Percentiles rank a stretch among this genome's conserved stretches.
These are phyloP conservation scores for Eucalyptus caleyi DNA, from an alignment of 345 rosid species.

Conservation along the genomic window DNA sequence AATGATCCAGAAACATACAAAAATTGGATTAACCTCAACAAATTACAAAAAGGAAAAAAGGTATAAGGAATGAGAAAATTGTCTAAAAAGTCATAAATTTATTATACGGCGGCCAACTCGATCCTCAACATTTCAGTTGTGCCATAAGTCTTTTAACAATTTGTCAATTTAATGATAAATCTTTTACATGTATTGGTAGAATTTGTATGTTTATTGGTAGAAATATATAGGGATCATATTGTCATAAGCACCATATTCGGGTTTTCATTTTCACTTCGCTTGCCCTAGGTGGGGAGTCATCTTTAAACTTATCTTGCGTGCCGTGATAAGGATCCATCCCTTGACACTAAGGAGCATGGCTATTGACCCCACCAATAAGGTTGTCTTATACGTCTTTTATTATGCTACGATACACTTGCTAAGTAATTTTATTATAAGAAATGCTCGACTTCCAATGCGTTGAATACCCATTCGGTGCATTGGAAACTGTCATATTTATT, in stretches of 20 bases:
- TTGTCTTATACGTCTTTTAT: background rate
- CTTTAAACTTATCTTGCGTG: background rate
- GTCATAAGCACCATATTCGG: background rate
- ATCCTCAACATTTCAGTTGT: background rate
- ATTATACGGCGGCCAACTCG: background rate
- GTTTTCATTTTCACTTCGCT: background rate
- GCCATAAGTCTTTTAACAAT: background rate
- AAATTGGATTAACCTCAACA: background rate
- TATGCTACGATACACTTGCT: background rate
- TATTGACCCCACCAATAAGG: background rate
- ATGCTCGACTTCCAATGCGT: background rate
- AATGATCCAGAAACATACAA: background rate
- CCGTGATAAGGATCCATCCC: accelerated
- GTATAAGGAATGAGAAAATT: background rate
- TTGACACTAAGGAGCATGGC: background rate
- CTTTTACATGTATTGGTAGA: background rate
- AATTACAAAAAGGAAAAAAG: background rate
- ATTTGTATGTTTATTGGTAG: background rate
- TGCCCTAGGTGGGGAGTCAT: background rate
- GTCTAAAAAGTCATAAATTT: accelerated
- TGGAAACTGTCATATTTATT: background rate
- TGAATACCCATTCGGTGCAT: background rate
- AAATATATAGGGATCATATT: background rate
- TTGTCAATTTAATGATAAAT: background rate
- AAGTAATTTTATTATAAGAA: background rate